Evolutionary conservation across 257 asterid species (phyloP).

Genomic region (Solanum sparsipilum): DNA sequence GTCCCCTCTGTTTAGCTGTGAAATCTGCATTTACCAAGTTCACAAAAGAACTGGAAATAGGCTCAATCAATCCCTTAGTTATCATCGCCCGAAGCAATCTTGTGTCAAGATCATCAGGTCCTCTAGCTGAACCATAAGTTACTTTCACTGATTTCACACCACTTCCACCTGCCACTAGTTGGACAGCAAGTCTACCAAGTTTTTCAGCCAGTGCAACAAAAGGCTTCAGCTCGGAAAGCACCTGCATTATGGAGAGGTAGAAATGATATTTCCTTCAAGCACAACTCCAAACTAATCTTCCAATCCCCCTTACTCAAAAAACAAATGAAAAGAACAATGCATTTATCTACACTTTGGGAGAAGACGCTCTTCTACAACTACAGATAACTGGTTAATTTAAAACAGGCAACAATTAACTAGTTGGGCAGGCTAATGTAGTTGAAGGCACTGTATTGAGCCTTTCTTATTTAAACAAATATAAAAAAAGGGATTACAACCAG

Average conservation of each 20-base stretch:
- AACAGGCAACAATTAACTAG: not conserved
- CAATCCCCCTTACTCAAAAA: not conserved
- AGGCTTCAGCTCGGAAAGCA: slow-evolving; percentile 80
- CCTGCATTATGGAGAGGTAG: slow-evolving; percentile 30
- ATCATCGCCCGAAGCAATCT: slow-evolving; percentile 89
- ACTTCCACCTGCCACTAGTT: slow-evolving; percentile 75
- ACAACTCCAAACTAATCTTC: not conserved
- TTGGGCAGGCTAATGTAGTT: not conserved
- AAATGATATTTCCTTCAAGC: not conserved
- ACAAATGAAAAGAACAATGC: not conserved
- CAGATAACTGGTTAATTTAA: not conserved
- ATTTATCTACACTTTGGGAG: not conserved
- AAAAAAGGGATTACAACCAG: not conserved
- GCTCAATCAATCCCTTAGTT: slow-evolving; percentile 89
- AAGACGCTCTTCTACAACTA: not conserved
- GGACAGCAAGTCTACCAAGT: slow-evolving; percentile 93
- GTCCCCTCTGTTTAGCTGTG: slow-evolving; percentile 84
- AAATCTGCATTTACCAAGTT: slow-evolving; percentile 86
- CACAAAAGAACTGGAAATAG: slow-evolving; percentile 63
- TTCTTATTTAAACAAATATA: not conserved
- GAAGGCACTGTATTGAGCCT: not conserved
- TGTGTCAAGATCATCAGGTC: slow-evolving; percentile 87
- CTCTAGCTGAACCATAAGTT: slow-evolving; percentile 73
- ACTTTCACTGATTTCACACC: slow-evolving; percentile 72
- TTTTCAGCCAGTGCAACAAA: slow-evolving; percentile 77